Evolutionary conservation across 2,329 filamentous ascomycete genomes (phyloP).

Genomic region (Sclerotinia sclerotiorum): DNA sequence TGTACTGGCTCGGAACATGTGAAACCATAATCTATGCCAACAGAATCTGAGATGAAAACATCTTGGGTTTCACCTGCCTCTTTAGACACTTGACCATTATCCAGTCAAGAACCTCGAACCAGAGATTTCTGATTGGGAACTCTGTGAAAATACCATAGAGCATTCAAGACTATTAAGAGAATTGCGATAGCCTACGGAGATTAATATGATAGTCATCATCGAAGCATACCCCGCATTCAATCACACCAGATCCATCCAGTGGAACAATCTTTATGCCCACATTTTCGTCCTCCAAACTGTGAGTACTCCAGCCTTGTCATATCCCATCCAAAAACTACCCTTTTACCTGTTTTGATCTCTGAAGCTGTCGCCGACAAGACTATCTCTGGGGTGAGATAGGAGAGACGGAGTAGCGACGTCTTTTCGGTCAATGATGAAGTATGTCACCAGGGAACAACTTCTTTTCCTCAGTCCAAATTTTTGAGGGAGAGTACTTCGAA

Average conservation of each 20-base stretch:
- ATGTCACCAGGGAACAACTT: background rate
- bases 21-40: background rate
- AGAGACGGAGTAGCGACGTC: too few species aligned
- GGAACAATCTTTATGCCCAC: slow-evolving; percentile 52
- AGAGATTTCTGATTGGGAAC: background rate
- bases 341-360: slow-evolving; percentile 52
- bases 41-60: background rate
- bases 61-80: background rate
- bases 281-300: slow-evolving; percentile 52
- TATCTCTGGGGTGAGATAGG: slow-evolving; percentile 54
- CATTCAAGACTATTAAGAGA: background rate
- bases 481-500: background rate
- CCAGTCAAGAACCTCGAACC: background rate
- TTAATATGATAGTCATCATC: slow-evolving; percentile 53
- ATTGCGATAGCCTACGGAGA: slow-evolving; percentile 41
- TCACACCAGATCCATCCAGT: slow-evolving; percentile 42
- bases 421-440: background rate
- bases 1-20: background rate
- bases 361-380: slow-evolving; percentile 50
- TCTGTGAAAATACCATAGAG: too few species aligned
- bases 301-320: slow-evolving; percentile 56
- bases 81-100: background rate
- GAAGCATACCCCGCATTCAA: slow-evolving; percentile 45
- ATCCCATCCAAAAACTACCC: slow-evolving; percentile 56
- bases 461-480: background rate